Percentiles rank a stretch among this genome's conserved stretches.
phyloP scores from a whole-genome alignment of 2,329 filamentous ascomycete species.

The Tolypocladium tundrense region DNA sequence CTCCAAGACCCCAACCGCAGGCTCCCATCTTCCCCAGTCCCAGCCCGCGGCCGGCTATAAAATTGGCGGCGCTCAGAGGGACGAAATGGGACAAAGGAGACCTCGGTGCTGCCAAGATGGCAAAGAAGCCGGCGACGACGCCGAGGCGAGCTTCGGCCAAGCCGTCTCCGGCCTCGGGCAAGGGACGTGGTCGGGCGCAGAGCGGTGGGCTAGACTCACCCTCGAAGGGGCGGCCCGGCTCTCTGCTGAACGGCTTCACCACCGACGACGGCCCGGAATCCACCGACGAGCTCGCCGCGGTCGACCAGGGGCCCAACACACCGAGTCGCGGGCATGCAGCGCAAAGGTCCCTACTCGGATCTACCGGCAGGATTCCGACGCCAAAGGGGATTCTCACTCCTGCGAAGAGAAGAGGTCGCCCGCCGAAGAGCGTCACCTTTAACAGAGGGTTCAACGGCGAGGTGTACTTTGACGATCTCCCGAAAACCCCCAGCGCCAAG shows the following conservation, averaged over 20 bases:
- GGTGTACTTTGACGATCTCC: conserved; percentile 42
- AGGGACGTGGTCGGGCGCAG: neutral
- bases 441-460: conserved; percentile 27
- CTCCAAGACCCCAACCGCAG: neutral
- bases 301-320: neutral
- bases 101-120: conserved; percentile 1
- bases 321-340: conserved; percentile 1
- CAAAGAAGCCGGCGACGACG: conserved; percentile 9
- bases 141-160: conserved; percentile 3
- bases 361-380: conserved; percentile 8
- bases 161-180: neutral
- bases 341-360: conserved; percentile 1
- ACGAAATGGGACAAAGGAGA: conserved; percentile 27
- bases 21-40: conserved; percentile 5
- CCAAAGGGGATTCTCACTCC: conserved; percentile 49
- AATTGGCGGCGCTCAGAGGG: conserved; percentile 23
- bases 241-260: neutral
- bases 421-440: conserved; percentile 47
- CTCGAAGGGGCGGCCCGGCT: neutral
- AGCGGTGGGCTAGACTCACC: neutral
- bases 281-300: conserved; percentile 1
- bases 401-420: conserved; percentile 31
- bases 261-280: neutral
- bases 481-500: conserved; percentile 23
- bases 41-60: conserved; percentile 19